Evolutionary conservation across 129 eudicot genomes (phyloP), one percentile per base, ranked within the genome.

Genomic region (Flaveria brownii): DNA sequence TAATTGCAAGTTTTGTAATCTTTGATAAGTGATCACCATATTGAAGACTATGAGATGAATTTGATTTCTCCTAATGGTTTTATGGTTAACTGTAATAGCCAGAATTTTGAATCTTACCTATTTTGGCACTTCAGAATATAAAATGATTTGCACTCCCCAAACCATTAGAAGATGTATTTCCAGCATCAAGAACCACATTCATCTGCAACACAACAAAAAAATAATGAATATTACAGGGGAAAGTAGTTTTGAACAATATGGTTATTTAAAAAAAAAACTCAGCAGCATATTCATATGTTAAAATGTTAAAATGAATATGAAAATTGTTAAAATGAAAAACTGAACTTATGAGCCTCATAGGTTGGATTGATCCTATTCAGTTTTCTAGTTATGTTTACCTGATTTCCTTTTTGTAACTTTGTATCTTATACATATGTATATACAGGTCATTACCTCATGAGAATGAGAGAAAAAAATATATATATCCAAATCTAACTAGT

Each of bases 121-220:
- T 47, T 77, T 78, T 20, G 59, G 59, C 28, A 36, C 63, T 45
- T 78, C 63, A 46, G 7, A 36, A 28, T 43, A 47, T 33, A 70
- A 55, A 56, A 26, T 70, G 30, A 59, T 59, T 33, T 25, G 62
- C 51, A 43, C 82, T 78, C 57, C 70, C 61, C 30, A 26, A 68
- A 77, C 50, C 23, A 12, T 28, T 69, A 68, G 68, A 12, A 69
- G 56, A 69, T 57, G 70, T 42, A 77, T 68, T 76, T 26, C 68
- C 81, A 39, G 55, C n/a, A 15, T 41, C 73, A 41, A 55, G 61
- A 59, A 77, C 70, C 76, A 69, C 9, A 15, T 57, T 70, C 51
- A 56, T 59, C 82, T 78, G 76, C 82, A 78, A 69, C 43, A 68
- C 47, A 69, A 26, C 45, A 59, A 6, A 43, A 66, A 52, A 6